phyloP scores from a whole-genome alignment of 2,329 filamentous ascomycete genomes.

The Cryphonectria radicalis region DNA sequence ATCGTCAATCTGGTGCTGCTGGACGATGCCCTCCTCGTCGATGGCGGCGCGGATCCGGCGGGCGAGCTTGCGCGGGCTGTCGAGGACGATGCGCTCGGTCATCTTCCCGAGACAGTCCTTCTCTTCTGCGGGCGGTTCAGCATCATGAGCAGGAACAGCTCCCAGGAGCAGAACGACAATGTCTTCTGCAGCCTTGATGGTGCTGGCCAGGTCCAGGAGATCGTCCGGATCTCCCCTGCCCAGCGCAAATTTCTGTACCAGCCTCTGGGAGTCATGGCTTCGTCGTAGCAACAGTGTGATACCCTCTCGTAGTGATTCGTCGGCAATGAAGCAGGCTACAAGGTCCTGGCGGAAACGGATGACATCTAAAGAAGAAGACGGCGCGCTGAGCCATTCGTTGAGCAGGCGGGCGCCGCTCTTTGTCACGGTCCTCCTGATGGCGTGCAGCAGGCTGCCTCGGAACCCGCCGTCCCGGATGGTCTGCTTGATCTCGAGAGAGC shows the following conservation, averaged over 20 bases:
- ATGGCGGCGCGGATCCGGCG: conserved; percentile 75
- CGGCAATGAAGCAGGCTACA: conserved; percentile 73
- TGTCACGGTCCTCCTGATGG: conserved; percentile 86
- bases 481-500: conserved; percentile 84
- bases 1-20: conserved; percentile 78
- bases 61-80: conserved; percentile 70
- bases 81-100: conserved; percentile 64
- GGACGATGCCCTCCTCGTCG: conserved; percentile 87
- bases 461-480: conserved; percentile 81
- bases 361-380: conserved; percentile 80
- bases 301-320: conserved; percentile 70
- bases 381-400: conserved; percentile 82
- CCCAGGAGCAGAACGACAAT: conserved; percentile 57
- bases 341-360: conserved; percentile 83
- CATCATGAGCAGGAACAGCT: conserved; percentile 22
- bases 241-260: conserved; percentile 93
- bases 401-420: conserved; percentile 87
- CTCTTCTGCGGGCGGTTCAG: conserved; percentile 12
- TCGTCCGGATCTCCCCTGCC: conserved; percentile 93
- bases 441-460: conserved; percentile 85
- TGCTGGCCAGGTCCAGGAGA: conserved; percentile 79
- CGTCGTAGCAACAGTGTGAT: conserved; percentile 70
- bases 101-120: conserved; percentile 49
- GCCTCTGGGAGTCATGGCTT: conserved; percentile 83
- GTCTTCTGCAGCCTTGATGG: conserved; percentile 74